Conservation (phyloP, 2,329 filamentous ascomycete species). For the Fusarium staphyleae region DNA sequence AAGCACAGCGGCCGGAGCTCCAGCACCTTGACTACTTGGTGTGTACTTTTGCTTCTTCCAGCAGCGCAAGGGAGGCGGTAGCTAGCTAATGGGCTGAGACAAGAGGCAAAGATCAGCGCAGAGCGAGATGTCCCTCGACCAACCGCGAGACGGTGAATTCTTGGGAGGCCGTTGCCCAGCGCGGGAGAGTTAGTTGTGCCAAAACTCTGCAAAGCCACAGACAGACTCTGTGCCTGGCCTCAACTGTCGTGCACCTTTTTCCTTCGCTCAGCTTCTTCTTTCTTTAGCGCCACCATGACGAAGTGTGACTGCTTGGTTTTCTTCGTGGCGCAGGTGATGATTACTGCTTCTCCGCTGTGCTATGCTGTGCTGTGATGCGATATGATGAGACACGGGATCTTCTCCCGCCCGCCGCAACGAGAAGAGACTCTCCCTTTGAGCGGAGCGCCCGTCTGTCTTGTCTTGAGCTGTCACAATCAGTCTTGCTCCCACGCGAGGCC, state of each 20-base stretch:
- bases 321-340: constrained; percentile 1
- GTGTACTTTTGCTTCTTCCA: constrained; percentile 3
- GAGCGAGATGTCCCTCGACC: no score
- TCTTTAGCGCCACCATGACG: constrained; percentile 1
- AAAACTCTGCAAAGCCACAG: constrained; percentile 9
- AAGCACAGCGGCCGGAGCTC: neutral
- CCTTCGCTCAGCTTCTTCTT: neutral
- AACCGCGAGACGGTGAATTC: no score
- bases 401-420: neutral
- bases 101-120: constrained; percentile 1
- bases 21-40: no score
- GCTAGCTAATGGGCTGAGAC: constrained; percentile 13
- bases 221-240: neutral
- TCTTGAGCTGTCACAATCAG: neutral
- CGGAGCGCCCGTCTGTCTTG: constrained; percentile 1
- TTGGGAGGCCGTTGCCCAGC: no score
- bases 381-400: constrained; percentile 4
- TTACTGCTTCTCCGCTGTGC: no score
- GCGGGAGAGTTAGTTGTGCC: neutral
- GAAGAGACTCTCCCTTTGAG: neutral
- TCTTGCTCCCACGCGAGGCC: neutral
- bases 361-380: neutral
- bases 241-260: neutral
- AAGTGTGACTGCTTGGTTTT: neutral
- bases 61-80: constrained; percentile 18